Evolutionary conservation across 2,329 filamentous ascomycete species (phyloP), one percentile per base, ranked within the genome.

Genomic region (Leptographium lundbergii): DNA sequence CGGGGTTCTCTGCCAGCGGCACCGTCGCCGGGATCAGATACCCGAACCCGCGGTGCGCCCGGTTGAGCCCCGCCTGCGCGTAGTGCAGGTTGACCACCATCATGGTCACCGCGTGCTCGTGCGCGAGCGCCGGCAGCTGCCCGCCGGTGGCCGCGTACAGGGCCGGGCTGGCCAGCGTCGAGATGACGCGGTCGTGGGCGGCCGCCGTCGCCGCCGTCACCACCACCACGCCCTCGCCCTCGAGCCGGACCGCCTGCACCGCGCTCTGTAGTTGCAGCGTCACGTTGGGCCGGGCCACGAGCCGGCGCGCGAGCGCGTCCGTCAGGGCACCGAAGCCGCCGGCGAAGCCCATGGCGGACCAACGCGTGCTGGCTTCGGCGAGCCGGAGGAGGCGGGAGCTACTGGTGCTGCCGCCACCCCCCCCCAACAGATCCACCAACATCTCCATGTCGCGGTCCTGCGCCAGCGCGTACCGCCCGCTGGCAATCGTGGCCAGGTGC

Each of bases 51-150:
- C 77, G 73, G 59, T 84, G 75, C 17, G 82, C 81, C 2, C 66
- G 62, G 55, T 89, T 77, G 42, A 95, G 73, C 60, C 81, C 68
- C 7, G 84, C 78, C 51, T 82, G 77, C 1, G 79, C 75, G 70
- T 87, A 99, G 79, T 87, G 96, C 54, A 99, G 77, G 72, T 96
- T 96, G 62, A 99, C 87, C 2, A 91, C 88, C 85, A 91, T 91
- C 65, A 96, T 91, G 36, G 86, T 91, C 34, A 92, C 87, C 42
- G 86, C 82, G 57, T 81, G 78, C 19, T 81, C 80, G 51, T 79
- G 68, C 22, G 70, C 68, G 13, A 88, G 76, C 36, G 75, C 69
- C 6, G 77, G 75, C 6, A 85, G 73, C 45, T 67, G 63, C 51
- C 66, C 64, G 29, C 66, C 60, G 56, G 73, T 70, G 19, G 82